Conservation (phyloP, 164 flowering plant species). For the Kalanchoe fedtschenkoi region DNA sequence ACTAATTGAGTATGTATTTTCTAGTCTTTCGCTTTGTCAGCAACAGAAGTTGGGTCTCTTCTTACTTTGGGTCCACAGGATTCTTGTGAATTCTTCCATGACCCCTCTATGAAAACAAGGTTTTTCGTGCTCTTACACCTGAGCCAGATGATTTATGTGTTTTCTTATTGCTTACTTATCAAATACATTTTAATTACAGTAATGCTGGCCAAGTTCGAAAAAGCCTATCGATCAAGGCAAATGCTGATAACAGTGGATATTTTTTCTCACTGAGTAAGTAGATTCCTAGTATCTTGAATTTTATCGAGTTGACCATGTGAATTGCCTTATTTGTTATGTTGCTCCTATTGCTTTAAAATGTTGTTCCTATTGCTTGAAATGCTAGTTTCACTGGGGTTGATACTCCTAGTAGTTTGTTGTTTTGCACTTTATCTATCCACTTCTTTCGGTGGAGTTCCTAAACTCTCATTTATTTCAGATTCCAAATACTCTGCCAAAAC, state of each 20-base stretch:
- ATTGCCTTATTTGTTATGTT: neutral
- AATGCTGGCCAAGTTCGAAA: constrained; percentile 87
- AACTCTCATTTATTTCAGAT: no score
- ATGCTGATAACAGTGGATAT: constrained; percentile 49
- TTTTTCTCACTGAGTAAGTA: constrained; percentile 61
- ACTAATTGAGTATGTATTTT: constrained; percentile 16
- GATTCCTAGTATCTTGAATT: neutral
- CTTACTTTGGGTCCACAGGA: constrained; percentile 56
- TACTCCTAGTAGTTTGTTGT: neutral
- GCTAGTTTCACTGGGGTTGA: neutral
- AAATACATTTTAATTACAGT: constrained; percentile 27
- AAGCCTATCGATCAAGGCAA: constrained; percentile 52
- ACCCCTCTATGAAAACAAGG: constrained; percentile 77
- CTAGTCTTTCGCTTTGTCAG: constrained; percentile 69
- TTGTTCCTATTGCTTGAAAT: neutral
- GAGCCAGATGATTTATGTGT: neutral
- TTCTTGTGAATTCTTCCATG: constrained; percentile 86
- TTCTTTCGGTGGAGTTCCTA: no score
- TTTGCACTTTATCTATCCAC: no score
- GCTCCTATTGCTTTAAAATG: neutral
- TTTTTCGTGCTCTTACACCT: constrained; percentile 12
- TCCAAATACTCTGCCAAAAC: no score
- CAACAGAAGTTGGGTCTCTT: constrained; percentile 76
- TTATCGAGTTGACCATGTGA: neutral
- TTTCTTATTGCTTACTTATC: neutral